A percentile compares a stretch with the other conserved stretches of the same genome.
phyloP scores from a whole-genome alignment of 1,139 yeast genomes.

The Scheffersomyces insectosa region DNA sequence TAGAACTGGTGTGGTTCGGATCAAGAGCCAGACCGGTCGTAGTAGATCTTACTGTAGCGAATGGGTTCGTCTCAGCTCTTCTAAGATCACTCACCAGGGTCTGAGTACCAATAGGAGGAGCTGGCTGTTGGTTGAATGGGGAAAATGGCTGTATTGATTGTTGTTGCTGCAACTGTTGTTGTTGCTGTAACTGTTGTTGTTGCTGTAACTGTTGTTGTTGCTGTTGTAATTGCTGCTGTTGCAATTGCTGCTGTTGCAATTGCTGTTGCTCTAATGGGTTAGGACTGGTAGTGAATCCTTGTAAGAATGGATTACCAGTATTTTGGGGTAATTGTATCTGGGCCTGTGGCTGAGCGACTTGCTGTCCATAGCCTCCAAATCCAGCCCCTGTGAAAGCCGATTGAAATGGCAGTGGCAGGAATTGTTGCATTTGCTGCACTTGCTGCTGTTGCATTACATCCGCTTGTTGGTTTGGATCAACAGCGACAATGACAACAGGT shows the following conservation, averaged over 20 bases:
- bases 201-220: slow-evolving; percentile 14
- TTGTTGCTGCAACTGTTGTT: slow-evolving; percentile 7
- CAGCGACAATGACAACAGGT: slow-evolving; percentile 3
- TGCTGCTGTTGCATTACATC: slow-evolving; percentile 3
- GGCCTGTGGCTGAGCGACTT: slow-evolving; percentile 20
- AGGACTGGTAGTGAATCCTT: slow-evolving; percentile 38
- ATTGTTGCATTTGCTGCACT: slow-evolving; percentile 2
- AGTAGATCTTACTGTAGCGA: slow-evolving; percentile 25
- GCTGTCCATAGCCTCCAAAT: slow-evolving; percentile 7
- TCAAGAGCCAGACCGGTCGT: slow-evolving; percentile 21
- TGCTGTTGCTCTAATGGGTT: slow-evolving; percentile 27
- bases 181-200: slow-evolving; percentile 11
- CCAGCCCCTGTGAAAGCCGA: neutral
- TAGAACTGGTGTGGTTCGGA: slow-evolving; percentile 29
- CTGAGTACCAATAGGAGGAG: too few species aligned
- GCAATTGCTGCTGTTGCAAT: slow-evolving; percentile 19
- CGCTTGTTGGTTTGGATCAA: neutral
- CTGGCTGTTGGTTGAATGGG: slow-evolving; percentile 8
- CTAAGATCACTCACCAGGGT: slow-evolving; percentile 14
- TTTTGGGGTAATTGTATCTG: slow-evolving; percentile 9
- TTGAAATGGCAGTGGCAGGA: neutral
- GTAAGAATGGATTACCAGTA: slow-evolving; percentile 54
- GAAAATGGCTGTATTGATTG: slow-evolving; percentile 11
- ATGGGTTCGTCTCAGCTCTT: slow-evolving; percentile 45
- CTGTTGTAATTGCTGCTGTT: slow-evolving; percentile 10